Evolutionary conservation across 2,329 filamentous ascomycete genomes (phyloP).

Genomic region (Hypoxylon sp.): DNA sequence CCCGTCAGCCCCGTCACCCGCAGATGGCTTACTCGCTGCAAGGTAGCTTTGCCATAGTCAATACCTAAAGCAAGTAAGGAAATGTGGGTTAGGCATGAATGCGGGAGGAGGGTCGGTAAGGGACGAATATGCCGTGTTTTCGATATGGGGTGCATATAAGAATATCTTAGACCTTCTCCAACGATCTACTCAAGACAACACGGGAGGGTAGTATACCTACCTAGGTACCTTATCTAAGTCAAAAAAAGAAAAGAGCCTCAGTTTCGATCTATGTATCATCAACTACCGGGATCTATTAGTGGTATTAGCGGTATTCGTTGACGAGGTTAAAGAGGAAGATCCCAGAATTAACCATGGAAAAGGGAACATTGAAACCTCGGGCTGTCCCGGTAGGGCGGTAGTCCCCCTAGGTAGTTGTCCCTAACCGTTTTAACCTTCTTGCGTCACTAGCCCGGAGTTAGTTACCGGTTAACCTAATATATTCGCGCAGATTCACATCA

Average conservation of each 20-base stretch:
- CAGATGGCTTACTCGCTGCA: constrained; percentile 24
- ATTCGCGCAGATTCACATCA: constrained; percentile 10
- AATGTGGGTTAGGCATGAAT: constrained; percentile 20
- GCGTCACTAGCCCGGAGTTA: constrained; percentile 1
- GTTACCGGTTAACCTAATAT: constrained; percentile 27
- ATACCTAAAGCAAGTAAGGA: background rate
- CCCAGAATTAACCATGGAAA: background rate
- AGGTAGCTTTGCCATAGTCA: constrained; percentile 6
- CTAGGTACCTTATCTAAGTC: background rate
- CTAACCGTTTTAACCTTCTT: background rate
- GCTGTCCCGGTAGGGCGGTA: constrained; percentile 40
- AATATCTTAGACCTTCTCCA: constrained; percentile 13
- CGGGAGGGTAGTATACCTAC: background rate
- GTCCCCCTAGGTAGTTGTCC: constrained; percentile 20
- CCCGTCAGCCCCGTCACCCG: constrained; percentile 14
- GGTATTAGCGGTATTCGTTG: constrained; percentile 6
- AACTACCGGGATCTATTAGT: constrained; percentile 31
- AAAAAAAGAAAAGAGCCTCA: constrained; percentile 26
- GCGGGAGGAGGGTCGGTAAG: constrained; percentile 14
- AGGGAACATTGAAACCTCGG: constrained; percentile 23
- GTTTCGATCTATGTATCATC: constrained; percentile 27
- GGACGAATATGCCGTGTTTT: constrained; percentile 23
- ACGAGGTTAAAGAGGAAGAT: constrained; percentile 4
- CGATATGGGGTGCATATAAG: constrained; percentile 12
- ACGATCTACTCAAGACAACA: constrained; percentile 14